Evolutionary conservation across 225 moss, liverwort and hornwort species (phyloP), one percentile per base, ranked within the genome.

Genomic region (Bryum argenteum): DNA sequence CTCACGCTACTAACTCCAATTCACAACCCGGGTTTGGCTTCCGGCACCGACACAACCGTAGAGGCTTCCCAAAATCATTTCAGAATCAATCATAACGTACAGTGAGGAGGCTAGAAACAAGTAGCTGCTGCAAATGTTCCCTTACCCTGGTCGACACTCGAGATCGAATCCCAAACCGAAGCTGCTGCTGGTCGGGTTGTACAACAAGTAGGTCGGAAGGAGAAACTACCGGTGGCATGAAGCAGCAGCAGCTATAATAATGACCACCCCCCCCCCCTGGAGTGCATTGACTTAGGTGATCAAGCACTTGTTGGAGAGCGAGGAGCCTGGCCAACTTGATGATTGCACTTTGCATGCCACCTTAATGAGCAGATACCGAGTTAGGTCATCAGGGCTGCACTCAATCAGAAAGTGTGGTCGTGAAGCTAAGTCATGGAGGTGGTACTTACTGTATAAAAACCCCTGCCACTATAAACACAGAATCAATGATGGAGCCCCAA

Each of bases 321-420:
- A 57, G 69, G 41, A 67, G 44, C 58, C 73, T 68, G 60, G 42
- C 63, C 17, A 48, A 48, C 61, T 66, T 77, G 69, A 77, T 77
- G 73, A 83, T 80, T 80, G 77, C 83, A 84, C 83, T 84, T 76
- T 77, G 66, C 80, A 71, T 67, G 80, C 67, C 64, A 53, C 67
- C 50, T 75, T 75, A 68, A 78, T 84, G 80, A 67, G 51, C 75
- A 58, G 41, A 70, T 69, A 55, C 72, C 69, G 55, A 79, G 66
- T 80, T 77, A 83, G 80, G 80, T 75, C 84, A 69, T 75, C 75
- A 33, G 70, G 68, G 68, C 10, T 52, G 48, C 53, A 59, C 71
- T 71, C 74, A 69, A 63, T 65, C 71, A 48, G 43, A 79, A 81
- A 81, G 77, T 51, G 75, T 75, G 69, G 56, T 60, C 69, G 60